Evolutionary conservation across 257 asterid genomes (phyloP), one percentile per base, ranked within the genome.

Genomic region (Solanum pinnatisectum): DNA sequence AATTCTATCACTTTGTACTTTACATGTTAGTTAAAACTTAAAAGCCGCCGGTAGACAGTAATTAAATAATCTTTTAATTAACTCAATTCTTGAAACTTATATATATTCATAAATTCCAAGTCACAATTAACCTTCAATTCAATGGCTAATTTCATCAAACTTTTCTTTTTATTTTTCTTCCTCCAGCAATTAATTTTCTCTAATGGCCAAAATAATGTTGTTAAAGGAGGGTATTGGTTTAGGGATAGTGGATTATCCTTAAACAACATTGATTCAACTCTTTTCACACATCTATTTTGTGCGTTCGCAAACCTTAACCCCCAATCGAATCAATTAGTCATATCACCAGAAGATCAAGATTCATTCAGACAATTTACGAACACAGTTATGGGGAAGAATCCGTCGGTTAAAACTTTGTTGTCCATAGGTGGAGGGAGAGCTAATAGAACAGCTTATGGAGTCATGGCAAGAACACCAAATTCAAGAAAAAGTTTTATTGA

Each of bases 211-310:
- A 52, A 8, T 22, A 71, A 88, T 82, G 88, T 79, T 20, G 93
- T 93, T 4, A 91, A 88, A 37, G 93, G 92, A 7, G 94, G 88
- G 14, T 94, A 94, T 67, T 94, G 96, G 95, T 92, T 91, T 84
- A 90, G 89, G 9, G 93, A 87, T 1, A 92, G 93, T 27, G 93
- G 90, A 71, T 67, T 91, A 52, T 37, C 91, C 0, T 87, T 88
- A 78, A 72, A 90, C 27, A 30, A 67, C 87, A 94, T 94, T 30
- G 14, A 92, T 18, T 93, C 96, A 85, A 59, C 90, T 22, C 89
- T 88, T 33, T 93, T 90, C 91, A 91, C 96, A 3, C 96, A 93
- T 76, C 87, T 93, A 72, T 92, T 92, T 79, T 93, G 92, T 70
- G 95, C 94, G 13, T 93, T 93, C 74, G 92, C 95, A n/a, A 37